Percentiles rank a stretch among this genome's conserved stretches.
Evolutionary conservation across 352 stramenopile species (phyloP).

Genomic region (Paralagenidium karlingii): DNA sequence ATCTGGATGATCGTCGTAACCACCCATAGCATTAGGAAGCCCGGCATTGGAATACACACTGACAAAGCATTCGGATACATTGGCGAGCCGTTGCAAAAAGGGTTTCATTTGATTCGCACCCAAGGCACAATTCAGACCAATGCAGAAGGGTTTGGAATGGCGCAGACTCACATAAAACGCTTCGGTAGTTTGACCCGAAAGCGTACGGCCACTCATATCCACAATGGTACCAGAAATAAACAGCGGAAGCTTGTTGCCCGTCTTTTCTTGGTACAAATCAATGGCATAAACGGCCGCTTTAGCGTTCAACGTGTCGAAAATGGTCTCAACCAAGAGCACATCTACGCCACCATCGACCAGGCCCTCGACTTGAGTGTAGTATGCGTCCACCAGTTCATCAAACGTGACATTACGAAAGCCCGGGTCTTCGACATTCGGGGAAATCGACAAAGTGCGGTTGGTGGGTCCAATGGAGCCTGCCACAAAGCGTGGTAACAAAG

Average conservation of each 20-base stretch:
- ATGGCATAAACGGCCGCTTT: conserved; percentile 94
- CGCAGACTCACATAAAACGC: conserved; percentile 94
- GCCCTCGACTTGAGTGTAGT: conserved; percentile 91
- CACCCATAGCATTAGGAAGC: conserved; percentile 95
- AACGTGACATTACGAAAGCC: conserved; percentile 93
- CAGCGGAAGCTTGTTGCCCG: conserved; percentile 83
- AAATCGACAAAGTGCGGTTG: conserved; percentile 94
- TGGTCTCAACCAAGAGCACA: conserved; percentile 96
- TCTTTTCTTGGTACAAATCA: conserved; percentile 88
- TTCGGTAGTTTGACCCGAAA: conserved; percentile 94
- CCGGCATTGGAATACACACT: conserved; percentile 96
- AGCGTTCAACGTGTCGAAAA: conserved; percentile 97
- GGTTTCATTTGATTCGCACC: conserved; percentile 94
- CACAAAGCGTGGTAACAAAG: conserved; percentile 90
- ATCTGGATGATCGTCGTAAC: conserved; percentile 90
- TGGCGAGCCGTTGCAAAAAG: conserved; percentile 87
- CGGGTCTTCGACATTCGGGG: conserved; percentile 91
- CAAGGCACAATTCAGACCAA: conserved; percentile 95
- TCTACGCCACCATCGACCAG: conserved; percentile 93
- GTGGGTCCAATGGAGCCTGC: conserved; percentile 93
- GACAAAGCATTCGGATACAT: conserved; percentile 93
- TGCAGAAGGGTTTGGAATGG: conserved; percentile 94
- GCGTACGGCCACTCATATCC: conserved; percentile 92
- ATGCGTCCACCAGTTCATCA: conserved; percentile 93
- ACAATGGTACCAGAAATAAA: conserved; percentile 96